phyloP scores from a whole-genome alignment of 495 filamentous ascomycete genomes.

The Pseudomonodictys pantanalensis region DNA sequence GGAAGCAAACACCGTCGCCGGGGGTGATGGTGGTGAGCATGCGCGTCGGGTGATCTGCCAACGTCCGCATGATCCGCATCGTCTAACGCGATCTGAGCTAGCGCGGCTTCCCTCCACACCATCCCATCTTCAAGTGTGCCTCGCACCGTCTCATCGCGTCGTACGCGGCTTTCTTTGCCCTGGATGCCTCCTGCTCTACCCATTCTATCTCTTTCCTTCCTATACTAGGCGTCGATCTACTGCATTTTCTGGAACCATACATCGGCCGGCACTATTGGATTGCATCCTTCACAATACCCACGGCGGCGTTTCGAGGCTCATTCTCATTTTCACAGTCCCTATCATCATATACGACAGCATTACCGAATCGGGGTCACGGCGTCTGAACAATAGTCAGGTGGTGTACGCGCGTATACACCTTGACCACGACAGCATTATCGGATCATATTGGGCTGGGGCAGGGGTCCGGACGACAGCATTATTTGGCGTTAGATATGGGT shows the following conservation, averaged over 20 bases:
- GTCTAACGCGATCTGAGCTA: conserved; percentile 13
- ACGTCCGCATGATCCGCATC: conserved; percentile 7
- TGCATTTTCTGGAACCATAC: background rate
- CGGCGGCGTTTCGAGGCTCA: conserved; percentile 23
- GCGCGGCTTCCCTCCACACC: conserved; percentile 11
- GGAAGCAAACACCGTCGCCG: conserved; percentile 14
- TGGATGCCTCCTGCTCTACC: conserved; percentile 4
- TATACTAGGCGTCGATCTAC: conserved; percentile 6
- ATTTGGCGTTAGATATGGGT: background rate
- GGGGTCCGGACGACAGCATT: conserved; percentile 2
- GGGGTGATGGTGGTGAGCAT: conserved; percentile 11
- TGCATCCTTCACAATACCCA: conserved; percentile 27
- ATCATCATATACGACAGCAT: conserved; percentile 11
- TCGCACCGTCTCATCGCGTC: conserved; percentile 1
- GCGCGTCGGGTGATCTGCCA: conserved; percentile 14
- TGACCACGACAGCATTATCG: conserved; percentile 9
- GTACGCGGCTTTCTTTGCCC: background rate
- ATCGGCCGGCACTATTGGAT: conserved; percentile 17
- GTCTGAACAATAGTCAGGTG: conserved; percentile 7
- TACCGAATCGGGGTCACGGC: conserved; percentile 15
- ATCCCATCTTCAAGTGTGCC: conserved; percentile 14
- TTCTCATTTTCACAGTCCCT: conserved; percentile 9
- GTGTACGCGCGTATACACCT: background rate
- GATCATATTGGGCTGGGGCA: conserved; percentile 3
- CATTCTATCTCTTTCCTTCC: conserved; percentile 7